Percentiles rank a stretch among this genome's conserved stretches.
phyloP scores from a whole-genome alignment of 1,139 yeast species.

The Candida sp. region DNA sequence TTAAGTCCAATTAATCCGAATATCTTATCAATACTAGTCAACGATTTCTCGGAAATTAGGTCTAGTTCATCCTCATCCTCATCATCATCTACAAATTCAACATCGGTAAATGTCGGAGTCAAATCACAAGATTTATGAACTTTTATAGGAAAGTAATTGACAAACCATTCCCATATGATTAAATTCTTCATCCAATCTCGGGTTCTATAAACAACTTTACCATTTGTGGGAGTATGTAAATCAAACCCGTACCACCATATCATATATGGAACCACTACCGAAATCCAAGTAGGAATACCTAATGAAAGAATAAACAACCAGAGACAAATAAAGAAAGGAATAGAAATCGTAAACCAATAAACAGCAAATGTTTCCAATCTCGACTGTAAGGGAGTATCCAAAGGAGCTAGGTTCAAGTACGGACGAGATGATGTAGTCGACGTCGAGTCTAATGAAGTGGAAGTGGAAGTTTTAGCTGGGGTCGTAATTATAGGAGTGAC shows the following conservation, averaged over 20 bases:
- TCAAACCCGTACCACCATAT: slow-evolving; percentile 58
- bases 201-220: slow-evolving; percentile 57
- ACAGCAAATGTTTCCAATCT: slow-evolving; percentile 71
- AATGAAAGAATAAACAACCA: slow-evolving; percentile 56
- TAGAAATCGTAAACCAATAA: slow-evolving; percentile 72
- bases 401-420: slow-evolving; percentile 43
- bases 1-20: slow-evolving; percentile 37
- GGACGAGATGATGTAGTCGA: neutral
- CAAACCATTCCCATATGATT: slow-evolving; percentile 70
- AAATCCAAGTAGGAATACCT: slow-evolving; percentile 71
- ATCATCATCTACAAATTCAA: slow-evolving; percentile 18
- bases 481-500: neutral
- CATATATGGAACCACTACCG: slow-evolving; percentile 49
- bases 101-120: slow-evolving; percentile 65
- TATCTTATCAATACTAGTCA: slow-evolving; percentile 34
- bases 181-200: slow-evolving; percentile 58
- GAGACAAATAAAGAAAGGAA: slow-evolving; percentile 55
- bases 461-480: neutral
- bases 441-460: neutral
- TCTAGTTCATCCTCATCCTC: slow-evolving; percentile 42
- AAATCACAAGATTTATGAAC: slow-evolving; percentile 71
- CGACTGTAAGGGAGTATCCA: slow-evolving; percentile 52
- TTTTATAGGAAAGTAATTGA: slow-evolving; percentile 74
- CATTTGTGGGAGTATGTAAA: slow-evolving; percentile 70
- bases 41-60: slow-evolving; percentile 35